Base-by-base conservation (phyloP, 805 yeast species). In the Hanseniaspora nectarophila region DNA sequence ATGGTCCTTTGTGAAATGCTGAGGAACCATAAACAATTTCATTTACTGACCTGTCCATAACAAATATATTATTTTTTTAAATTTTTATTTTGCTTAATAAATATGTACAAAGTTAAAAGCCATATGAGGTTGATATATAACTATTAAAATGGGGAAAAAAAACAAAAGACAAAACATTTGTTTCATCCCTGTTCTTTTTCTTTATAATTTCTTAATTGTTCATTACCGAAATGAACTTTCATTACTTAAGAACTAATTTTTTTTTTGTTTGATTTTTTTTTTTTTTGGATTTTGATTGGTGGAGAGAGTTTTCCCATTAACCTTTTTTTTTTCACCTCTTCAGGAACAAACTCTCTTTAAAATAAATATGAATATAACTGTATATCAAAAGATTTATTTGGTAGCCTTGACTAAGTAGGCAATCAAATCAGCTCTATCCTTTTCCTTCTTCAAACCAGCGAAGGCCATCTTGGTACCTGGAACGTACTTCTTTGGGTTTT, bases 381-480 rank as follows among this genome's bases (percentile, higher is more conserved):
- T 23, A 33, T 23, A 5, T 7, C 2, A n/a, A 26, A 9, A 15
- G 18, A 47, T 55, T 66, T 74, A 76, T 71, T 76, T 75, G 59
- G 72, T 59, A 54, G 81, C 81, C 54, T 65, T 63, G 39, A 64
- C 66, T 69, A 90, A 77, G 84, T 87, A 90, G 64, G 97, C 80
- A 67, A 90, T 74, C 71, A 92, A 76, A 72, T 92, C 97, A 76
- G 86, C 85, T 82, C 97, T 87, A 79, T 92, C 98, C 83, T 88
- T 90, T 60, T 88, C 82, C 81, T 92, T 92, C 89, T 92, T 92
- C 74, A 92, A 81, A 77, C 98, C 98, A 76, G 96, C 98, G 66
- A 90, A 92, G 60, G 98, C 97, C 98, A 92, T 92, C 85, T 92
- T 92, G 77, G 97, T 92, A 73, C 98, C 98, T 70, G 98, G 98